Evolutionary conservation across 192 early-diverging fungal species (phyloP).

Genomic region (Umbelopsis sp.): DNA sequence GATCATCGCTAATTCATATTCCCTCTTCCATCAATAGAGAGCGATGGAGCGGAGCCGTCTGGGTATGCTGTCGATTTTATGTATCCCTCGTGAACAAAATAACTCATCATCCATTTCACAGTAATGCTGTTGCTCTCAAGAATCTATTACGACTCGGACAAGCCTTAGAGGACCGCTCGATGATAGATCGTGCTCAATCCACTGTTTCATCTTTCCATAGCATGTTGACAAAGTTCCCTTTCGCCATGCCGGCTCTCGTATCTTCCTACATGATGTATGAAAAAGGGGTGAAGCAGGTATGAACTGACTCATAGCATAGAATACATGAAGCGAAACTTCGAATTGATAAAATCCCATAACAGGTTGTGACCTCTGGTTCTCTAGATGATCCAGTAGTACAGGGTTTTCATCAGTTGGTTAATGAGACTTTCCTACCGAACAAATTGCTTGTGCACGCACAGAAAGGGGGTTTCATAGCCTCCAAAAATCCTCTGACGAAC

Average conservation of each 20-base stretch:
- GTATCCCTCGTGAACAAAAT: not conserved
- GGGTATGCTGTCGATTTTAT: conserved; percentile 28
- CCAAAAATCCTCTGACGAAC: conserved; percentile 29
- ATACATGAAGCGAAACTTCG: no score
- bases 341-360: not conserved
- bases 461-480: conserved; percentile 18
- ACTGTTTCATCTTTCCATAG: conserved; percentile 34
- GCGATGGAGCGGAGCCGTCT: conserved; percentile 69
- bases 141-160: conserved; percentile 56
- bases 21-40: conserved; percentile 36
- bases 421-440: conserved; percentile 43
- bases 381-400: conserved; percentile 13
- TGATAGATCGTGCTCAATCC: conserved; percentile 32
- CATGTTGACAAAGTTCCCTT: conserved; percentile 35
- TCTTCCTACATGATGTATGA: conserved; percentile 33
- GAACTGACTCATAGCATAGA: no score
- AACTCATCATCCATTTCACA: conserved; percentile 1
- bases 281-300: conserved; percentile 48
- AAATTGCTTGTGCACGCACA: conserved; percentile 31
- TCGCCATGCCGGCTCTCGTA: conserved; percentile 47
- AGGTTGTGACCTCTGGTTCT: conserved; percentile 37
- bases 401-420: conserved; percentile 24
- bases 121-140: conserved; percentile 52
- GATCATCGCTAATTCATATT: not conserved
- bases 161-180: conserved; percentile 33